Percentiles rank a stretch among this genome's conserved stretches.
These are phyloP conservation scores for Spathaspora gorwiae DNA, from an alignment of 805 yeast genomes.

Conservation along the genomic window DNA sequence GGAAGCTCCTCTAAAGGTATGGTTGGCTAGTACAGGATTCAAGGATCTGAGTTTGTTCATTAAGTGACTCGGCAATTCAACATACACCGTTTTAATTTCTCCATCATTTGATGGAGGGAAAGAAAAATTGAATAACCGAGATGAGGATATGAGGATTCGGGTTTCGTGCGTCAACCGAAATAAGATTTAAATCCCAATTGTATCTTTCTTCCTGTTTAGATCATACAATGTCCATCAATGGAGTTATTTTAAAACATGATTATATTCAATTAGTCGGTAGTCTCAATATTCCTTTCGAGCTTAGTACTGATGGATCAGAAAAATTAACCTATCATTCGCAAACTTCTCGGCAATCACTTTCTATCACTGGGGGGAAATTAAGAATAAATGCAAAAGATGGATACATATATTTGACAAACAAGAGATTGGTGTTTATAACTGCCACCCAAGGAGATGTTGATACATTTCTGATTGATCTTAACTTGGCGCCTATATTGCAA, in stretches of 20 bases:
- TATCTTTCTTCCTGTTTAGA: too few relatives aligned
- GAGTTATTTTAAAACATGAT: conserved; percentile 14
- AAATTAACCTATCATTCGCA: conserved; percentile 8
- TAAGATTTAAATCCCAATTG: too few relatives aligned
- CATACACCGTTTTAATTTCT: too few relatives aligned
- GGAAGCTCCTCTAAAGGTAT: background rate
- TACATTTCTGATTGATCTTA: conserved; percentile 35
- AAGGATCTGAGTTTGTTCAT: conserved; percentile 9
- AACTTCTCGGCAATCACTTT: conserved; percentile 25
- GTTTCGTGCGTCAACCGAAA: too few relatives aligned
- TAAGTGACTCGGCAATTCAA: too few relatives aligned
- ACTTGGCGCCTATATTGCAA: conserved; percentile 21
- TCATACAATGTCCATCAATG: conserved; percentile 25
- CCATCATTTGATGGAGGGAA: too few relatives aligned
- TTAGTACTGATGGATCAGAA: conserved; percentile 15
- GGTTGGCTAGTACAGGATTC: conserved; percentile 16
- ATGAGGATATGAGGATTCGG: too few relatives aligned
- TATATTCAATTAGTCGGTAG: conserved; percentile 5
- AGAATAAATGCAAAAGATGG: conserved; percentile 36
- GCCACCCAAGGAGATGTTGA: conserved; percentile 39
- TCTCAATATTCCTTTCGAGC: conserved; percentile 13
- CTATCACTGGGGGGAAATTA: conserved; percentile 18
- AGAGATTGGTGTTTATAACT: conserved; percentile 36
- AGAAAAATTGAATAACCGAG: too few relatives aligned
- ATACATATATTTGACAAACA: conserved; percentile 36